phyloP scores from a whole-genome alignment of 768 basidiomycete genomes.

The Butyriboletus loyo region DNA sequence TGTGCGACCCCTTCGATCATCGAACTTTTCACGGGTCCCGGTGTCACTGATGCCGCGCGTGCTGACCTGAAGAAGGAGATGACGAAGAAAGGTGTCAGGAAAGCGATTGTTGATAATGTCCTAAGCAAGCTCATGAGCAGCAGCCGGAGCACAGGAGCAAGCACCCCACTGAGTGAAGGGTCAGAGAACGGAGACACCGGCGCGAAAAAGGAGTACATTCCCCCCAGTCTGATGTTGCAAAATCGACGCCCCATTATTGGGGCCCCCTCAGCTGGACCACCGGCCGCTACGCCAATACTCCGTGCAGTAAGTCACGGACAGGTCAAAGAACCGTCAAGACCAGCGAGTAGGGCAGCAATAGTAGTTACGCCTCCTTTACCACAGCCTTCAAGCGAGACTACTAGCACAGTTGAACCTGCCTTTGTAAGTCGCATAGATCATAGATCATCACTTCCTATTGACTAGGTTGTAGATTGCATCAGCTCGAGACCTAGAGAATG shows the following conservation, averaged over 20 bases:
- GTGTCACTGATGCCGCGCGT: conserved; percentile 81
- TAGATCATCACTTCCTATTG: neutral
- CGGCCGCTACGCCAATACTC: conserved; percentile 32
- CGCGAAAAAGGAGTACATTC: conserved; percentile 57
- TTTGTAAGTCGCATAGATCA: conserved; percentile 50
- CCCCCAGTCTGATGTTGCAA: conserved; percentile 66
- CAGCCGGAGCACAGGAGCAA: conserved; percentile 39
- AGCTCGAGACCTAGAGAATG: conserved; percentile 76
- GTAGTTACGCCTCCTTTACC: conserved; percentile 41
- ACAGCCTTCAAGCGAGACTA: conserved; percentile 40
- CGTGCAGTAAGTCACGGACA: conserved; percentile 50
- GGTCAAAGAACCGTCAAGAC: conserved; percentile 49
- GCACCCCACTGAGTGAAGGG: conserved; percentile 51
- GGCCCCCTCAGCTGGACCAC: conserved; percentile 22
- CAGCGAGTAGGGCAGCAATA: conserved; percentile 57
- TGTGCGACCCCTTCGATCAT: conserved; percentile 78
- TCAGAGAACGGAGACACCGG: conserved; percentile 49
- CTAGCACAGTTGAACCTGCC: conserved; percentile 54
- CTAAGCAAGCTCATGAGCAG: conserved; percentile 58
- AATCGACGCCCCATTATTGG: conserved; percentile 47
- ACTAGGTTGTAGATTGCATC: conserved; percentile 69
- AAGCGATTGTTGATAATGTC: conserved; percentile 81
- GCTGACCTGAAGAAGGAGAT: conserved; percentile 94
- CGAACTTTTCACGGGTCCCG: conserved; percentile 80
- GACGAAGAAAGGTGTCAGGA: conserved; percentile 79